phyloP scores from a whole-genome alignment of 176 grass and related monocot genomes.

The Typha latifolia region DNA sequence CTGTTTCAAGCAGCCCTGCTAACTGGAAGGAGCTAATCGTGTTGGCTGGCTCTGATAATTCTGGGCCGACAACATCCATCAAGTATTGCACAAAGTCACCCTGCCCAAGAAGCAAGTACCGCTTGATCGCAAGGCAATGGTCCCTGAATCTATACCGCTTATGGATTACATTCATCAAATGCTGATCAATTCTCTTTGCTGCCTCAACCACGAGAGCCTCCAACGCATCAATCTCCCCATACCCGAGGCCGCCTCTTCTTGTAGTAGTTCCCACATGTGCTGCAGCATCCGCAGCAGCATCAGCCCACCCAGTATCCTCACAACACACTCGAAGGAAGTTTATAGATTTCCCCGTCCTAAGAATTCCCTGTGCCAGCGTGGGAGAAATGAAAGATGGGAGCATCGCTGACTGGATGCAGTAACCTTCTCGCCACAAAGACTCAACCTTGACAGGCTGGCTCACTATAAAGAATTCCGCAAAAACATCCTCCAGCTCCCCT shows the following conservation, averaged over 20 bases:
- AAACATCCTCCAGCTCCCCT: conserved; percentile 82
- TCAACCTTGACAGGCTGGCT: conserved; percentile 77
- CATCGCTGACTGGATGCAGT: conserved; percentile 75
- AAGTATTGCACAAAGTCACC: conserved; percentile 97
- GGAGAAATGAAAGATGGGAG: conserved; percentile 87
- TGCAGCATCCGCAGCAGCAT: conserved; percentile 51
- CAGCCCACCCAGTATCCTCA: conserved; percentile 83
- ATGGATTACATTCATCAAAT: conserved; percentile 92
- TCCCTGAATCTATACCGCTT: conserved; percentile 75
- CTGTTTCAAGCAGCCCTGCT: conserved; percentile 74
- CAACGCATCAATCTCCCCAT: conserved; percentile 81
- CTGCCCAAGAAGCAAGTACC: conserved; percentile 93
- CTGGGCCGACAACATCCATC: conserved; percentile 88
- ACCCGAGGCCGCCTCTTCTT: conserved; percentile 64
- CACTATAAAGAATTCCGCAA: conserved; percentile 81
- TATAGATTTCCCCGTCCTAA: conserved; percentile 87
- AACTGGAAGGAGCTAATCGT: conserved; percentile 91
- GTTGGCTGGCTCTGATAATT: conserved; percentile 92
- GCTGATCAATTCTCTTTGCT: conserved; percentile 66
- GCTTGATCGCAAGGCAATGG: conserved; percentile 88
- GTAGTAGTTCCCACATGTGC: conserved; percentile 83
- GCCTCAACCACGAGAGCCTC: conserved; percentile 83
- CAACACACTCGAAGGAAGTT: conserved; percentile 92
- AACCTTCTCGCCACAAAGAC: conserved; percentile 82
- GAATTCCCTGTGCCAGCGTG: conserved; percentile 59